Conservation (phyloP, 1,284 basidiomycete species). For the Trichosporon coremiiforme region DNA sequence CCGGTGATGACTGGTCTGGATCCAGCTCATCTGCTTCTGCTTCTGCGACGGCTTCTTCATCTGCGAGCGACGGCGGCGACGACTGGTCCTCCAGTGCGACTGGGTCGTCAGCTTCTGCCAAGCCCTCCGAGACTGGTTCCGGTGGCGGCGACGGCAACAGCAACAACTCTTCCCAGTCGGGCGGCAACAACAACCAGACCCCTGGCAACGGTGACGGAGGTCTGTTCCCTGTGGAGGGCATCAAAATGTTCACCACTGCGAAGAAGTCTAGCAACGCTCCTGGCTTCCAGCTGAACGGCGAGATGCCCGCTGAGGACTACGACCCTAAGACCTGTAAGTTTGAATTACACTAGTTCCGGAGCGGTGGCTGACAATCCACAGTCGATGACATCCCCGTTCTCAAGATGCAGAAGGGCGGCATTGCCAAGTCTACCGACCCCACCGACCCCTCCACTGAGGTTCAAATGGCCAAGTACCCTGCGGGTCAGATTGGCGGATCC, state of each 20-base stretch:
- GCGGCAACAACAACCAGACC: not conserved
- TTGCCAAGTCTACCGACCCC: constrained; percentile 32
- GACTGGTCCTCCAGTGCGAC: constrained; percentile 7
- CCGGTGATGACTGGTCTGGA: not conserved
- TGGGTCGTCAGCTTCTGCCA: not conserved
- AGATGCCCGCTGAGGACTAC: constrained; percentile 8
- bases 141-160: constrained; percentile 1
- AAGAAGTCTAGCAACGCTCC: not conserved
- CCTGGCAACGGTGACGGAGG: not conserved
- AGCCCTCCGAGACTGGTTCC: constrained; percentile 17
- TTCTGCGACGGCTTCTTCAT: not conserved
- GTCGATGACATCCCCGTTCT: constrained; percentile 16
- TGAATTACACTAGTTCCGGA: not conserved
- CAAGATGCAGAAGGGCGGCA: constrained; percentile 14
- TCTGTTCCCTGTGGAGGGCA: constrained; percentile 9
- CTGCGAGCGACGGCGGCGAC: not conserved
- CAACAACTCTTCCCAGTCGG: not conserved
- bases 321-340: constrained; percentile 15
- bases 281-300: not conserved
- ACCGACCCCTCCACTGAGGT: constrained; percentile 45
- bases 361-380: not conserved
- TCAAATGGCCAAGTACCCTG: constrained; percentile 39
- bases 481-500: constrained; percentile 39
- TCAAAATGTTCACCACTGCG: constrained; percentile 12
- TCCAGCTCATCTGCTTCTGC: not conserved